Conservation (phyloP, 83 land plant genomes). For the Picea abies region DNA sequence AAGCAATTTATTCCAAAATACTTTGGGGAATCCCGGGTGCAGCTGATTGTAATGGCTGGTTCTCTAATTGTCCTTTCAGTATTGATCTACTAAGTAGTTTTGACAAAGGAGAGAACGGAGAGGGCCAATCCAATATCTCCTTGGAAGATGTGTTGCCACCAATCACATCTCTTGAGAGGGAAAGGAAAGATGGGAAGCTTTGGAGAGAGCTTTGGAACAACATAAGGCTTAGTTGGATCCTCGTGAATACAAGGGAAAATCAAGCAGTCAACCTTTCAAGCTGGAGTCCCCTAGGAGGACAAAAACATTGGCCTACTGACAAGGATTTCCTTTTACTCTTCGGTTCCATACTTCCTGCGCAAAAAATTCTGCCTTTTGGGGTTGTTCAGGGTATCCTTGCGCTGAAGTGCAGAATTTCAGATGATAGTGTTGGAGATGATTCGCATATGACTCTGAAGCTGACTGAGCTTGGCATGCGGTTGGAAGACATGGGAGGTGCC, state of each 20-base stretch:
- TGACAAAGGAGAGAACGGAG: slow-evolving; percentile 1
- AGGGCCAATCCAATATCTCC: background rate
- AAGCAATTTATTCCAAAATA: slow-evolving; percentile 26
- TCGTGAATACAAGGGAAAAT: slow-evolving; percentile 29
- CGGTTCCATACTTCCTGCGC: slow-evolving; percentile 37
- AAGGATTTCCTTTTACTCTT: slow-evolving; percentile 33
- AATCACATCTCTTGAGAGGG: slow-evolving; percentile 24
- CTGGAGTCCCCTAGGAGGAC: slow-evolving; percentile 43
- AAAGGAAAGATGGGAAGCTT: slow-evolving; percentile 34
- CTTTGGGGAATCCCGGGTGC: slow-evolving; percentile 41
- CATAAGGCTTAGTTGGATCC: slow-evolving; percentile 44
- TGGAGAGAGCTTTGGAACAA: slow-evolving; percentile 41
- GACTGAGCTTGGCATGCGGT: slow-evolving; percentile 50
- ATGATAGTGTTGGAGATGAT: background rate
- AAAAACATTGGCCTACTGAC: slow-evolving; percentile 49
- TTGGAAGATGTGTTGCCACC: slow-evolving; percentile 16
- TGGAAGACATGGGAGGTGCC: slow-evolving; percentile 38
- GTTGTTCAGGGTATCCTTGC: slow-evolving; percentile 31
- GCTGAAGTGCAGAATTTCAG: slow-evolving; percentile 22
- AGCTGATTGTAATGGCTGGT: slow-evolving; percentile 35
- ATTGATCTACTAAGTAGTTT: slow-evolving; percentile 21
- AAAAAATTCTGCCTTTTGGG: background rate
- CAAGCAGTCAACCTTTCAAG: slow-evolving; percentile 43
- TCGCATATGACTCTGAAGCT: slow-evolving; percentile 14
- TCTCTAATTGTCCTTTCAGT: slow-evolving; percentile 47